A percentile compares a stretch with the other conserved stretches of the same genome.
These are phyloP conservation scores for Epicoccum nigrum DNA, from an alignment of 2,329 filamentous ascomycete genomes.

Conservation along the genomic window DNA sequence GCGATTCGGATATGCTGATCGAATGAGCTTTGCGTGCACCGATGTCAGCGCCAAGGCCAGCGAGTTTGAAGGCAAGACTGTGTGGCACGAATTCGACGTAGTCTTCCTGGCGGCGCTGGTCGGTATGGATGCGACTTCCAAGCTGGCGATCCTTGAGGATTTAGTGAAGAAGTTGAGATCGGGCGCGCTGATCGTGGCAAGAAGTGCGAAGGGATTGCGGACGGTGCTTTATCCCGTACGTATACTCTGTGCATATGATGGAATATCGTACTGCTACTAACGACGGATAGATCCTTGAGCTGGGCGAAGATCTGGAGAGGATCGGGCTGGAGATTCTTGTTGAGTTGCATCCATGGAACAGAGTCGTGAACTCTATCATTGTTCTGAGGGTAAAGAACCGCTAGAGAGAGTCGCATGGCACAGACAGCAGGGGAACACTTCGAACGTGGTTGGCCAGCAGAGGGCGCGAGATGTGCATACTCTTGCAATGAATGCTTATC, in stretches of 20 bases:
- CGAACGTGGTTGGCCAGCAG: too few relatives aligned
- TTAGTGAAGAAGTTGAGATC: constrained; percentile 50
- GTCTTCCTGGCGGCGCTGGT: constrained; percentile 60
- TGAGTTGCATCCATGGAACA: constrained; percentile 56
- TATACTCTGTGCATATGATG: background rate
- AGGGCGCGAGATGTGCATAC: background rate
- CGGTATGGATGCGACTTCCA: constrained; percentile 51
- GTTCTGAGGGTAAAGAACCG: constrained; percentile 38
- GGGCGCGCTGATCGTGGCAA: constrained; percentile 54
- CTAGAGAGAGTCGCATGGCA: background rate
- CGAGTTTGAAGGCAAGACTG: background rate
- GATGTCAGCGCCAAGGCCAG: constrained; percentile 34
- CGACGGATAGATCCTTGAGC: constrained; percentile 46
- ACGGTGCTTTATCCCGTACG: constrained; percentile 57
- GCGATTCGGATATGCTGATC: constrained; percentile 36
- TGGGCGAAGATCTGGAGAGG: constrained; percentile 38
- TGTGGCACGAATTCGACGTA: constrained; percentile 51
- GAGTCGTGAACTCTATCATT: constrained; percentile 59
- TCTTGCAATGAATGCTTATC: too few relatives aligned
- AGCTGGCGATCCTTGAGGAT: constrained; percentile 49
- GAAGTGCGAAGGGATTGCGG: constrained; percentile 55
- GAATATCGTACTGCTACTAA: background rate
- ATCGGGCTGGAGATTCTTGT: constrained; percentile 49
- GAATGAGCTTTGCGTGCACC: constrained; percentile 50
- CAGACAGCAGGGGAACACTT: too few relatives aligned